Evolutionary conservation across 305 asterid genomes (phyloP), one percentile per base, ranked within the genome.

Genomic region (Plantago coronopus): DNA sequence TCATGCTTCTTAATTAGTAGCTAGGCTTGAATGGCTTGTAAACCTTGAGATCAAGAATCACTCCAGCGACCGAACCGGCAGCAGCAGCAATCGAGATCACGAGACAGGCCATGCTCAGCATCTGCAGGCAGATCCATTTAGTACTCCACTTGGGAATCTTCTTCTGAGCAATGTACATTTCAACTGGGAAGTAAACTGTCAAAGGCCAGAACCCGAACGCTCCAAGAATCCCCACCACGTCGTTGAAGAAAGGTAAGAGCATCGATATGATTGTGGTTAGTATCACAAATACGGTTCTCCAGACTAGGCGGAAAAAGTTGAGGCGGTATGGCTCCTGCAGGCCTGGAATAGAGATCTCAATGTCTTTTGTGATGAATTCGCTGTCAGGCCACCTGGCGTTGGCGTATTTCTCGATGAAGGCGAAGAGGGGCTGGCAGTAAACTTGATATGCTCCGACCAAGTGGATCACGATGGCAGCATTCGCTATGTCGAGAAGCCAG

Each of bases 401-500:
- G 0, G 78, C 81, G 7, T 31, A 2, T 48, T 72, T 79, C 46
- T 81, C 88, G 2, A 79, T 22, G 50, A 76, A 81, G 4, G 81
- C 84, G 54, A 79, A 81, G 1, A 81, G 73, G 0, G 84, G 84
- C 50, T 81, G 87, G 77, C 84, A 76, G 68, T 78, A 81, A 22
- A 81, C 87, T 65, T 82, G 94, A 72, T 78, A 85, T 10, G 89
- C 89, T 4, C 94, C 94, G 0, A 71, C 69, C 2, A 82, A 58
- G 42, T 85, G 94, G 69, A 85, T 47, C 0, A 69, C 83, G 7
- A 80, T 82, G 72, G 83, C 83, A 0, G 83, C 79, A 11, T 85
- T 85, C 7, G 87, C 87, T 0, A 85, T 59, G 62, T 80, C 94
- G 7, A 85, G 76, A 5, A 85, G 94, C 94, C 89, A 85, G 17